Evolutionary conservation across 1,139 yeast genomes (phyloP), one percentile per base, ranked within the genome.

Genomic region (Taphrina pruni): DNA sequence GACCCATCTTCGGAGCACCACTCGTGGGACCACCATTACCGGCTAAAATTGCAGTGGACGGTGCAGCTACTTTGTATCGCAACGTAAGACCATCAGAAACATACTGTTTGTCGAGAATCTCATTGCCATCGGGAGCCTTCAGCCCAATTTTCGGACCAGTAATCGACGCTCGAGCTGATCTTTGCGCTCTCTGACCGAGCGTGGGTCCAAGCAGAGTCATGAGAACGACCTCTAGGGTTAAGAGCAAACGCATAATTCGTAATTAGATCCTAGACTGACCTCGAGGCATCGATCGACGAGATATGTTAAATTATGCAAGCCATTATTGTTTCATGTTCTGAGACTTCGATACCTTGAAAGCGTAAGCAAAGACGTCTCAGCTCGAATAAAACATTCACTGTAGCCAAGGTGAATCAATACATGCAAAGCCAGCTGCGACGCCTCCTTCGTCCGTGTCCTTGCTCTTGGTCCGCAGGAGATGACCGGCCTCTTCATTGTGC

Each of bases 361-460:
- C 20, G 20, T 45, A n/a, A 12, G n/a, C 48, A 45, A 45, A 45
- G 12, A 45, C n/a, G 48, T 45, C n/a, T 45, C 48, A n/a, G 48
- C 2, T 11, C 11, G 14, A 7, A 12, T 11, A 50, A 50, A 54
- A 36, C 21, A 38, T 43, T 54, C 45, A 54, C 36, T 54, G 58
- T 20, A 64, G 39, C 35, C 46, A 21, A 20, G 61, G 61, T 14
- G 61, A 54, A 78, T 94, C 99, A 66, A 94, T 91, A 78, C 97
- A 92, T 11, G 98, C 99, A 79, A 90, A 94, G 0, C 99, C 99
- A 14, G 99, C 98, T 41, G 98, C 98, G 45, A 94, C 97, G 50
- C 99, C 99, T 64, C 99, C 99, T 81, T 94, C 99, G 78, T 94
- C 87, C 69, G 96, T 89, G 1, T 88, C 82, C 73, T 90, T 88